phyloP scores from a whole-genome alignment of 2,329 filamentous ascomycete genomes.

The Acephala macrosclerotiorum region DNA sequence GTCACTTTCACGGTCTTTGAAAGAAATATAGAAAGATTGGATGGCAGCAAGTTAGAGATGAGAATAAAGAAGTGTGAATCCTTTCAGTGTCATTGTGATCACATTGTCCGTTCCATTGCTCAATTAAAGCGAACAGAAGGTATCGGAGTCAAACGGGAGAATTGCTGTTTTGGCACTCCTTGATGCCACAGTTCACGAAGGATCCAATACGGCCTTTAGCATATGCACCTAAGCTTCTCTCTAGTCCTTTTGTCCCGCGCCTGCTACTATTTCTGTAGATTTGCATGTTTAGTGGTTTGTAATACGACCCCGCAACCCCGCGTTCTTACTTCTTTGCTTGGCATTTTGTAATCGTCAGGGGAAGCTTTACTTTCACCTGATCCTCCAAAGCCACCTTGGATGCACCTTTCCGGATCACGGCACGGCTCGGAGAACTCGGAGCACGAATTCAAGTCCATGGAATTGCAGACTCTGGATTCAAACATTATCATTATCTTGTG shows the following conservation, averaged over 20 bases:
- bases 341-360: too few species aligned
- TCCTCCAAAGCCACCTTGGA: too few species aligned
- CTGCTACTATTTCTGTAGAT: neutral
- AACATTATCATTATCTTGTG: neutral
- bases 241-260: neutral
- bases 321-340: neutral
- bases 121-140: too few species aligned
- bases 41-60: too few species aligned
- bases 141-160: neutral
- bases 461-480: neutral
- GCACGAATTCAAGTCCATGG: neutral
- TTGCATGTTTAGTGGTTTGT: neutral
- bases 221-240: too few species aligned
- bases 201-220: neutral
- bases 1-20: too few species aligned
- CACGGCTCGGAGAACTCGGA: neutral
- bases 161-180: neutral
- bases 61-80: too few species aligned
- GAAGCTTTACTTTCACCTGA: too few species aligned
- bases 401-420: neutral
- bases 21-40: too few species aligned
- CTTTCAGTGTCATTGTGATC: too few species aligned
- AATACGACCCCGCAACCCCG: neutral
- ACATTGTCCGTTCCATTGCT: too few species aligned
- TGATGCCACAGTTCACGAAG: neutral